Evolutionary conservation across 1,139 yeast genomes (phyloP).

Genomic region (Yamadazyma jaroonii): DNA sequence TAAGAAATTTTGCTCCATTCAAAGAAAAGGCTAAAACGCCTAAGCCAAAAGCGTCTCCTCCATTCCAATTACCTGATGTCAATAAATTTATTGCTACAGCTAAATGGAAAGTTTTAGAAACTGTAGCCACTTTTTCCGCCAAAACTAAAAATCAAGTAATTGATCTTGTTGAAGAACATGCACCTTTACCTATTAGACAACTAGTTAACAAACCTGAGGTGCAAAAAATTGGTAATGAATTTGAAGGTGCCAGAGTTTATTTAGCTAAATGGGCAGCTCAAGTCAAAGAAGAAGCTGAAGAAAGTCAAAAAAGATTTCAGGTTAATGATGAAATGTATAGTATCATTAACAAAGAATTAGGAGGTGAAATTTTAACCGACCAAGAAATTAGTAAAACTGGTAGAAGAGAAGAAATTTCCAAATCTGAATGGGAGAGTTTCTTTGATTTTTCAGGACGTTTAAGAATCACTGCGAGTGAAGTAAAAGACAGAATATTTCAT

Average conservation of each 20-base stretch:
- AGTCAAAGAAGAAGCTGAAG: slow-evolving; percentile 89
- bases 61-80: slow-evolving; percentile 37
- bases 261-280: slow-evolving; percentile 97
- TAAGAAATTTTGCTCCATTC: slow-evolving; percentile 72
- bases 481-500: slow-evolving; percentile 81
- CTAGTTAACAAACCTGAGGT: slow-evolving; percentile 78
- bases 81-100: slow-evolving; percentile 59
- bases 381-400: slow-evolving; percentile 60
- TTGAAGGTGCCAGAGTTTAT: slow-evolving; percentile 87
- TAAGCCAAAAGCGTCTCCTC: slow-evolving; percentile 8
- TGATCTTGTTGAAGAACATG: slow-evolving; percentile 61
- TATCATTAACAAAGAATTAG: slow-evolving; percentile 66
- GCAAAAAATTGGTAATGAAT: slow-evolving; percentile 77
- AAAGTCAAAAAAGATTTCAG: slow-evolving; percentile 57
- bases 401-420: slow-evolving; percentile 61
- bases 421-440: slow-evolving; percentile 80
- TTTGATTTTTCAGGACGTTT: slow-evolving; percentile 80
- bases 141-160: slow-evolving; percentile 59
- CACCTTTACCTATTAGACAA: slow-evolving; percentile 62
- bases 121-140: slow-evolving; percentile 79
- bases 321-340: slow-evolving; percentile 60
- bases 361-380: slow-evolving; percentile 56
- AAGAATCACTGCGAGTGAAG: slow-evolving; percentile 68
- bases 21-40: slow-evolving; percentile 24
- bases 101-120: slow-evolving; percentile 83